Evolutionary conservation across 73 alveolate species (phyloP).

Genomic region (Paramecium tetraurelia): DNA sequence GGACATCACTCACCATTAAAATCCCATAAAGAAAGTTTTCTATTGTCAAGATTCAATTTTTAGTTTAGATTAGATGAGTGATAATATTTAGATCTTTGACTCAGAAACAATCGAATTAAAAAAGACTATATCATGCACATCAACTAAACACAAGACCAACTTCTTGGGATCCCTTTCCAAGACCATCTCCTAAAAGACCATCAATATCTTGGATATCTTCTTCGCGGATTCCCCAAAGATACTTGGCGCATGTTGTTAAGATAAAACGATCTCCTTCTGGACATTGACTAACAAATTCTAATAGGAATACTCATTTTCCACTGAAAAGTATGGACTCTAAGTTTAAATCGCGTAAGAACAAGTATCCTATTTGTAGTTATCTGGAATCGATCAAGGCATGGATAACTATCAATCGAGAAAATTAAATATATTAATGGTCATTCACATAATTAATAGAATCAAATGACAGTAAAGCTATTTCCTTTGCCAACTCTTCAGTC

Average conservation of each 20-base stretch:
- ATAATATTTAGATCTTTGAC: background rate
- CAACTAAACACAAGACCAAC: background rate
- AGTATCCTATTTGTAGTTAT: background rate
- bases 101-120: background rate
- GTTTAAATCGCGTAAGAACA: background rate
- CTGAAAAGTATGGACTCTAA: background rate
- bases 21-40: constrained; percentile 2
- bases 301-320: background rate
- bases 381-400: constrained; percentile 13
- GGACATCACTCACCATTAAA: constrained; percentile 4
- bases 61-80: constrained; percentile 4
- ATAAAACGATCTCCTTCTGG: constrained; percentile 6
- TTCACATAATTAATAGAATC: constrained; percentile 25
- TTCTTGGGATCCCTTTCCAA: background rate
- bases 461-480: constrained; percentile 10
- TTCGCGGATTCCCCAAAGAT: constrained; percentile 10
- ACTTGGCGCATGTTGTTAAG: constrained; percentile 35
- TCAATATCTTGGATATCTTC: background rate
- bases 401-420: background rate
- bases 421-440: constrained; percentile 10
- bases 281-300: background rate
- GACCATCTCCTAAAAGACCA: background rate
- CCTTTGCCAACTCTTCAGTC: background rate
- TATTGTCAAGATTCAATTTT: constrained; percentile 8
- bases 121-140: background rate